Evolutionary conservation across 1,284 basidiomycete genomes (phyloP).

Genomic region (Termitomyces sp.): DNA sequence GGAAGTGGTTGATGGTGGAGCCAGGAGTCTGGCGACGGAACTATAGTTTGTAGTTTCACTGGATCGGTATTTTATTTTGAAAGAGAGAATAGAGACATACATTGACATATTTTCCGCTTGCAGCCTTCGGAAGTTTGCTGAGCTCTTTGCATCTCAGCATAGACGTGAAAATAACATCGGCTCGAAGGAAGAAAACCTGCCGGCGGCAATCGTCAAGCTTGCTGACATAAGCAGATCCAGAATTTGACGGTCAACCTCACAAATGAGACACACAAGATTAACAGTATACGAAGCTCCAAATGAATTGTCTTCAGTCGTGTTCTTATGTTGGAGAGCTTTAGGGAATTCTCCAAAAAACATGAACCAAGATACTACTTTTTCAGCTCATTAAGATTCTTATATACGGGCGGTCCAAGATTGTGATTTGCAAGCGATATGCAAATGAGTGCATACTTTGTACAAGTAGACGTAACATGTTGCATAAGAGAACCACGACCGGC

Average conservation of each 20-base stretch:
- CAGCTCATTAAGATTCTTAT: background rate
- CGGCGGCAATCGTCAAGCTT: too few species aligned
- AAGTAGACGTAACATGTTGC: constrained; percentile 17
- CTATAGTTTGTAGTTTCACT: constrained; percentile 9
- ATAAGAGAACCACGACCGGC: constrained; percentile 9
- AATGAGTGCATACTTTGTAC: constrained; percentile 13
- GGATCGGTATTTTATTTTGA: background rate
- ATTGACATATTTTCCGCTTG: constrained; percentile 23
- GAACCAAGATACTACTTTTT: too few species aligned
- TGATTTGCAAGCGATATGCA: background rate
- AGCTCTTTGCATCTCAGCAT: constrained; percentile 29
- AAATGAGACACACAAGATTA: too few species aligned
- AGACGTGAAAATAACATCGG: background rate
- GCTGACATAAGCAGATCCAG: background rate
- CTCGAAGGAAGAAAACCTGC: background rate
- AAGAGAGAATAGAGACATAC: constrained; percentile 16
- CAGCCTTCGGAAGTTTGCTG: constrained; percentile 25
- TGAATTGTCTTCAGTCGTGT: background rate
- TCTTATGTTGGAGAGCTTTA: too few species aligned
- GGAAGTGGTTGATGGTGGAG: constrained; percentile 13
- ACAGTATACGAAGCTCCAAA: background rate
- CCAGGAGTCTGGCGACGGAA: constrained; percentile 25
- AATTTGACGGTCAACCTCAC: too few species aligned
- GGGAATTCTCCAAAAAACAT: too few species aligned
- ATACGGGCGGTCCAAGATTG: background rate